Conservation (phyloP, 179 eudicot genomes). For the Amaranthus tricolor region DNA sequence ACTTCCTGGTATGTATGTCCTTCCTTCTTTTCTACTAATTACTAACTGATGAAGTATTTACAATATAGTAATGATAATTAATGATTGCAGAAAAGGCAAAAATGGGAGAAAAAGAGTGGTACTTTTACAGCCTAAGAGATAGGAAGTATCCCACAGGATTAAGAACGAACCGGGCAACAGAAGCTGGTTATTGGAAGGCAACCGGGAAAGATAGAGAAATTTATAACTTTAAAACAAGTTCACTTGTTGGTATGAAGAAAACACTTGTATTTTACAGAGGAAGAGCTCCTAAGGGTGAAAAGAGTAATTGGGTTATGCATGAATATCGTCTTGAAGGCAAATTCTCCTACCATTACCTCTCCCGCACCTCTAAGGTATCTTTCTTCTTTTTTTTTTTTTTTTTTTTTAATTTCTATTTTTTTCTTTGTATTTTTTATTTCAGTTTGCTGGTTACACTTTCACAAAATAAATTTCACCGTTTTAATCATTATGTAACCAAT, state of each 20-base stretch:
- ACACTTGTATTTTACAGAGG: conserved; percentile 92
- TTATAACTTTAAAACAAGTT: conserved; percentile 66
- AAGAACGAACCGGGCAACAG: conserved; percentile 86
- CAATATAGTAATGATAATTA: too few species aligned
- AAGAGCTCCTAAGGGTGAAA: conserved; percentile 91
- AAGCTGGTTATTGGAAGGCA: conserved; percentile 96
- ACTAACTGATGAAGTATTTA: too few species aligned
- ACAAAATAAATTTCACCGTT: too few species aligned
- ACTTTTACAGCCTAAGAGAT: conserved; percentile 84
- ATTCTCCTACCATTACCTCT: conserved; percentile 85
- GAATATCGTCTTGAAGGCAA: conserved; percentile 95
- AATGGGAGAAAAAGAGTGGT: conserved; percentile 99
- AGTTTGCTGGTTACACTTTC: too few species aligned
- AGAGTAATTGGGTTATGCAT: conserved; percentile 97
- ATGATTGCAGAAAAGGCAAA: conserved; percentile 59
- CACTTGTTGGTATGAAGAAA: conserved; percentile 95
- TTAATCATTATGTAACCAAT: too few species aligned
- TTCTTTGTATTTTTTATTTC: not conserved
- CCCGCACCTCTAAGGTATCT: conserved; percentile 68
- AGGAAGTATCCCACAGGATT: conserved; percentile 93
- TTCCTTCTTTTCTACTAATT: not conserved
- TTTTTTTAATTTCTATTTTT: not conserved
- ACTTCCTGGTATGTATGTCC: conserved; percentile 58
- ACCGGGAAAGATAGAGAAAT: conserved; percentile 95
- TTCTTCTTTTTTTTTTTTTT: not conserved